Base-by-base conservation (phyloP, 768 basidiomycete genomes). In the Suillus subalutaceus region DNA sequence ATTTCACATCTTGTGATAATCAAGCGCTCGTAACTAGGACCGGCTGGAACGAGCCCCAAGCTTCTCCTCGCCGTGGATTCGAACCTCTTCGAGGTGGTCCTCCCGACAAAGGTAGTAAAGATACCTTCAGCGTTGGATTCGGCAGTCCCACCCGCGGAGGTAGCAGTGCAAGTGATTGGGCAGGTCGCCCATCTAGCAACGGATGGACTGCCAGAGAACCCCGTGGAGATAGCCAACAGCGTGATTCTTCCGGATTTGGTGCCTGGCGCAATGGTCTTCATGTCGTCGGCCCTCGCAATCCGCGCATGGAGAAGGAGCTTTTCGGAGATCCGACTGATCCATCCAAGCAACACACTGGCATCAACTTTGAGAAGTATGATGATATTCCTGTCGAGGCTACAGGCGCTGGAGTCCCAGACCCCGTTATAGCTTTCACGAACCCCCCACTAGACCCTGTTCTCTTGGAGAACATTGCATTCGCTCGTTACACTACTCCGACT, bases 311-410 rank as follows among this genome's bases (percentile, higher is more conserved):
- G 82, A 96, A 94, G 81, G 96, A 98, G 75, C 90, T 99, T 46
- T 99, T 91, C 72, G 97, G 97, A 63, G 96, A 97, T 69, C 84
- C 85, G 48, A 82, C 86, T 56, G 97, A 98, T 77, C 87, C 90
- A 30, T 88, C 88, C 66, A 93, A 93, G 75, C 92, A 97, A 78
- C 90, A 94, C 76, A 97, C 96, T 53, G 97, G 97, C 69, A 98
- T 99, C 82, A 99, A 99, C 83, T 99, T 99, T 75, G 97, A 99
- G 83, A 97, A 97, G 80, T 99, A 99, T 74, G 97, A 97, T 79
- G 97, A 99, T 77, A 99, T 99, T 75, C 97, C 97, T 69, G 96
- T 99, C 71, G 97, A 99, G 81, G 97, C 96, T 43, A 99, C 97
- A 59, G 97, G 97, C 71, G 89, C 90, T 67, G 93, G 91, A 72